Conservation (phyloP, 805 yeast species). For the Sugiyamaella smithiae region DNA sequence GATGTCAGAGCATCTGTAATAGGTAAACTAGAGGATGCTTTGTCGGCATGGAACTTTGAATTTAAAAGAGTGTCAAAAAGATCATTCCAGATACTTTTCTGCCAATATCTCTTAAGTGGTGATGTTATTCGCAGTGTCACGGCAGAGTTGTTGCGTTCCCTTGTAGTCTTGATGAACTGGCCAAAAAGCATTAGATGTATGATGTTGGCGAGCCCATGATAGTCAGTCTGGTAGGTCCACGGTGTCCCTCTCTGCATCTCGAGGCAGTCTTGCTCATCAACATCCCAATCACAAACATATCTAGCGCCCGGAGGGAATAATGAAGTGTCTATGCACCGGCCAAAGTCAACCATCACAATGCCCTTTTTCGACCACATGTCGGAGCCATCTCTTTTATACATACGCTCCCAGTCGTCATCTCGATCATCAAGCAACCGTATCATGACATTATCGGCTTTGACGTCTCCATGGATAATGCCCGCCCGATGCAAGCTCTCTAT, state of each 20-base stretch:
- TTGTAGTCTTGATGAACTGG: conserved; percentile 48
- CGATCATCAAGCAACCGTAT: conserved; percentile 44
- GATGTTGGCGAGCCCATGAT: conserved; percentile 74
- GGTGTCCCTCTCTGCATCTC: conserved; percentile 58
- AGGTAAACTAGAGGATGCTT: conserved; percentile 37
- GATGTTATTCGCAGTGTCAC: conserved; percentile 39
- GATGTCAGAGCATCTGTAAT: conserved; percentile 37
- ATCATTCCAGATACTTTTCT: conserved; percentile 63
- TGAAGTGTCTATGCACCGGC: conserved; percentile 70
- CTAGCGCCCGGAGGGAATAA: conserved; percentile 49
- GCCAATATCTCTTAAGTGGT: conserved; percentile 72
- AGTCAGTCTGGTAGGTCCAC: conserved; percentile 82
- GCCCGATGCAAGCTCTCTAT: conserved; percentile 60
- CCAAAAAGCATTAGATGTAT: conserved; percentile 76
- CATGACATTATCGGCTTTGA: conserved; percentile 87
- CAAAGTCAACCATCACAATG: conserved; percentile 72
- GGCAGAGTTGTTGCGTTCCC: conserved; percentile 20
- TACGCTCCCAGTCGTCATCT: conserved; percentile 21
- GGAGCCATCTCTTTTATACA: conserved; percentile 37
- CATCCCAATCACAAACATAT: conserved; percentile 59
- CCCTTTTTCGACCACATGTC: conserved; percentile 54
- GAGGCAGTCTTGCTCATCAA: conserved; percentile 68
- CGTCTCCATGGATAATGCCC: conserved; percentile 78
- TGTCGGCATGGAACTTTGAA: conserved; percentile 38
- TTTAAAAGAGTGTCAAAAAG: conserved; percentile 65